These are phyloP conservation scores for Cladophialophora psammophila DNA, from an alignment of 2,329 filamentous ascomycete species.

Conservation along the genomic window DNA sequence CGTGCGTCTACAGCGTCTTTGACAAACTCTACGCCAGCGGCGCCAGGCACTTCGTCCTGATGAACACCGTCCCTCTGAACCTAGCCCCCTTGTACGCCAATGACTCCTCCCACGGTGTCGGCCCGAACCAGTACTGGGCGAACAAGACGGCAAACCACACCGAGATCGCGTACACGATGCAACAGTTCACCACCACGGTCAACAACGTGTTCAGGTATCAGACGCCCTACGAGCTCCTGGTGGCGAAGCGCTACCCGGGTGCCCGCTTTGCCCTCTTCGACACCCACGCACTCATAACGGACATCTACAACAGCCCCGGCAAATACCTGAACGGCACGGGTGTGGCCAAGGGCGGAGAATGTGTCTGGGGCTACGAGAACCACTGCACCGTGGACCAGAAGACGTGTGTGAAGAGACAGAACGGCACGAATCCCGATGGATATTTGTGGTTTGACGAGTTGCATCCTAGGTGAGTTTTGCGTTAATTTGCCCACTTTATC, in stretches of 20 bases:
- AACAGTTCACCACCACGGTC: constrained; percentile 54
- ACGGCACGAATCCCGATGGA: constrained; percentile 34
- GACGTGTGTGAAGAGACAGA: constrained; percentile 45
- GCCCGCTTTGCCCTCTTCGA: constrained; percentile 72
- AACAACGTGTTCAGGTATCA: constrained; percentile 62
- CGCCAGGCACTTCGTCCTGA: constrained; percentile 73
- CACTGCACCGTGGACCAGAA: constrained; percentile 57
- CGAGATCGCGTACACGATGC: constrained; percentile 59
- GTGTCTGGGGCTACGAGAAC: constrained; percentile 66
- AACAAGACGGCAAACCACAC: constrained; percentile 60
- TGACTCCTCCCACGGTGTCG: constrained; percentile 54
- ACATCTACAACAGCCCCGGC: constrained; percentile 66
- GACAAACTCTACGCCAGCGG: constrained; percentile 70
- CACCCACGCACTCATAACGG: constrained; percentile 58
- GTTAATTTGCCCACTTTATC: background rate
- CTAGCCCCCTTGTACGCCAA: constrained; percentile 71
- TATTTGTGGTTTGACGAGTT: constrained; percentile 60
- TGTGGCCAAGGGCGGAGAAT: constrained; percentile 69
- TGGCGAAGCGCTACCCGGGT: constrained; percentile 57
- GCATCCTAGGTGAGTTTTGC: constrained; percentile 64
- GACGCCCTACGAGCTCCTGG: constrained; percentile 55
- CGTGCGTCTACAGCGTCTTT: constrained; percentile 71
- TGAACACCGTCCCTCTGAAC: constrained; percentile 73
- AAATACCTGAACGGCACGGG: constrained; percentile 68
- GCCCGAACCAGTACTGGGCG: constrained; percentile 56